Percentiles rank a stretch among this genome's conserved stretches.
phyloP scores from a whole-genome alignment of 768 basidiomycete species.

The Trametes cubensis region DNA sequence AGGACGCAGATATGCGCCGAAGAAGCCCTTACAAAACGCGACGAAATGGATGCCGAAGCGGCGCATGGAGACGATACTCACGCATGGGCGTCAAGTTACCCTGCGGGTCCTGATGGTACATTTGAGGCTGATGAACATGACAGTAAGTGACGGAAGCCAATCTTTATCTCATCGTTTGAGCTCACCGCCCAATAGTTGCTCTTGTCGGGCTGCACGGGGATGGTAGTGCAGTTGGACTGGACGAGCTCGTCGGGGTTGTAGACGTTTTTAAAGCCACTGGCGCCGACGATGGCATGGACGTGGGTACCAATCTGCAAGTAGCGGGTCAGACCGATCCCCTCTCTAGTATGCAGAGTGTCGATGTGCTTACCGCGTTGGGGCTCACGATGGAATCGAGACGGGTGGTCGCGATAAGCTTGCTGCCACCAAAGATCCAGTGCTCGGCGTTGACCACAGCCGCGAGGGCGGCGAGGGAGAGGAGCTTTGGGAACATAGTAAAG shows the following conservation, averaged over 20 bases:
- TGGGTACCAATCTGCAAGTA: constrained; percentile 18
- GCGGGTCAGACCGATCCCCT: background rate
- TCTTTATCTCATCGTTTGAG: background rate
- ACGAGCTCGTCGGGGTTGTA: constrained; percentile 17
- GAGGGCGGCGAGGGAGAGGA: constrained; percentile 21
- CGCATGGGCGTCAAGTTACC: constrained; percentile 25
- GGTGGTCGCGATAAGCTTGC: constrained; percentile 14
- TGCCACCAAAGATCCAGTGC: constrained; percentile 28
- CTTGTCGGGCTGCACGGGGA: constrained; percentile 29
- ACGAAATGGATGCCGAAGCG: background rate
- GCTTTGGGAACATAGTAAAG: constrained; percentile 21
- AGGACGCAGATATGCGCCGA: no score
- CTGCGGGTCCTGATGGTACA: constrained; percentile 27
- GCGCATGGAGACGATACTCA: constrained; percentile 1
- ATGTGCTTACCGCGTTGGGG: constrained; percentile 9
- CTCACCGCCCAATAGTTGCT: constrained; percentile 33
- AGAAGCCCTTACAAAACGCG: background rate
- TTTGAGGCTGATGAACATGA: constrained; percentile 19
- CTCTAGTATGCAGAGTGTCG: background rate
- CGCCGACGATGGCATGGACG: constrained; percentile 24
- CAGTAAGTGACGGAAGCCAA: background rate
- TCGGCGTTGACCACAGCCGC: constrained; percentile 17
- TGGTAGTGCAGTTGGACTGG: constrained; percentile 25
- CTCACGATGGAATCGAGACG: constrained; percentile 24
- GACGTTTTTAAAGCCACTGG: constrained; percentile 17